phyloP scores from a whole-genome alignment of 2,329 filamentous ascomycete species.

The Shiraia bambusicola region DNA sequence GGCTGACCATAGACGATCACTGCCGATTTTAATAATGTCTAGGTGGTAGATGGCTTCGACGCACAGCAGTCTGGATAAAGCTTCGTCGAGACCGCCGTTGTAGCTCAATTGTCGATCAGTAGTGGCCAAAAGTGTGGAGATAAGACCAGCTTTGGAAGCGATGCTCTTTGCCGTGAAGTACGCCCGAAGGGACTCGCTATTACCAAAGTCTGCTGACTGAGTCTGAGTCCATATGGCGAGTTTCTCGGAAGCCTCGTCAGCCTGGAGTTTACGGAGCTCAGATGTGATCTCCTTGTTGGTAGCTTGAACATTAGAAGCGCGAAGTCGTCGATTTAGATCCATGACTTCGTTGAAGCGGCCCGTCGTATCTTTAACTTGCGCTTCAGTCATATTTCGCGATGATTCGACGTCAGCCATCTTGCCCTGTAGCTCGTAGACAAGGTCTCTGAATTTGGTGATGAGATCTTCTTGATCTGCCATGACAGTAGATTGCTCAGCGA shows the following conservation, averaged over 20 bases:
- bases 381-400: constrained; percentile 88
- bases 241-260: constrained; percentile 85
- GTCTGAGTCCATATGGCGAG: constrained; percentile 63
- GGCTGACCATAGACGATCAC: constrained; percentile 77
- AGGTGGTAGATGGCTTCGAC: constrained; percentile 85
- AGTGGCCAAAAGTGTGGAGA: constrained; percentile 16
- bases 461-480: constrained; percentile 91
- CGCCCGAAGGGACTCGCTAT: constrained; percentile 84
- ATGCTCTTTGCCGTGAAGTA: constrained; percentile 85
- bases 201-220: constrained; percentile 63
- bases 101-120: constrained; percentile 62
- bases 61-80: constrained; percentile 62
- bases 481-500: constrained; percentile 73
- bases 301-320: constrained; percentile 84
- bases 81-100: constrained; percentile 71
- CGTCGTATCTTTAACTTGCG: constrained; percentile 86
- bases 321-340: constrained; percentile 93
- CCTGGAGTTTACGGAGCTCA: constrained; percentile 81
- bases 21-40: constrained; percentile 79
- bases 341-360: constrained; percentile 90
- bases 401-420: constrained; percentile 91
- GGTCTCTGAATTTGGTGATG: constrained; percentile 80
- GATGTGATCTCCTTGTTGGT: constrained; percentile 94
- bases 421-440: constrained; percentile 80
- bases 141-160: constrained; percentile 71